These are phyloP conservation scores for Thelonectria blattea DNA, from an alignment of 2,329 filamentous ascomycete genomes.

Conservation along the genomic window DNA sequence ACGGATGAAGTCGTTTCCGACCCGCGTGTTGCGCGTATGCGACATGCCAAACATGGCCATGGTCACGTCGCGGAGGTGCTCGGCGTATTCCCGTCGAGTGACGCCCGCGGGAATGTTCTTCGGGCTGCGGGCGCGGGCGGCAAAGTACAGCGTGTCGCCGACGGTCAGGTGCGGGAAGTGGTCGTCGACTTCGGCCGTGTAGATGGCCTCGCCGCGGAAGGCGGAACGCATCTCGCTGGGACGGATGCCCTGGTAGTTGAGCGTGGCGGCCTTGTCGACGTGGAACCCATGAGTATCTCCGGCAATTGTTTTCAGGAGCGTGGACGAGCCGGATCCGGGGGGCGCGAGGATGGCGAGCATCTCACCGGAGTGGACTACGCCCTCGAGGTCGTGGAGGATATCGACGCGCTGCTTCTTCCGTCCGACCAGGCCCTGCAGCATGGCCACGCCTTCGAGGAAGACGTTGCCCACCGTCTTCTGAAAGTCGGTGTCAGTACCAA, in stretches of 20 bases:
- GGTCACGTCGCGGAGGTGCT: constrained; percentile 68
- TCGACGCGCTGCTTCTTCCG: constrained; percentile 62
- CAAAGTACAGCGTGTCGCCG: constrained; percentile 77
- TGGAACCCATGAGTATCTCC: constrained; percentile 80
- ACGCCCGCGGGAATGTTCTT: constrained; percentile 64
- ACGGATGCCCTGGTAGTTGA: constrained; percentile 74
- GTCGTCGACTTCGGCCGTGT: constrained; percentile 80
- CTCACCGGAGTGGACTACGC: constrained; percentile 69
- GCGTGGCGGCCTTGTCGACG: constrained; percentile 68
- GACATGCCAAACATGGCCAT: constrained; percentile 75
- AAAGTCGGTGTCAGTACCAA: constrained; percentile 68
- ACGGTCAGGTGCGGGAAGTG: constrained; percentile 78
- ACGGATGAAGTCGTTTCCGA: constrained; percentile 72
- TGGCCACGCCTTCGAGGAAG: constrained; percentile 48
- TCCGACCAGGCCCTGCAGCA: constrained; percentile 56
- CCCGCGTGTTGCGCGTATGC: constrained; percentile 71
- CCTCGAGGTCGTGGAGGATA: constrained; percentile 69
- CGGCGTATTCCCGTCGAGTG: constrained; percentile 55
- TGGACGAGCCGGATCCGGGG: constrained; percentile 74
- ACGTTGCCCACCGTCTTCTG: constrained; percentile 66
- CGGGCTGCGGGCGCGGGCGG: constrained; percentile 69
- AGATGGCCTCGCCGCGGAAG: constrained; percentile 82
- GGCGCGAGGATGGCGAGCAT: constrained; percentile 75
- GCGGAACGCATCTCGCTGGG: constrained; percentile 71
- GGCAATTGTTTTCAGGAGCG: constrained; percentile 78